A percentile compares a stretch with the other conserved stretches of the same genome.
Conservation (phyloP, 2,329 filamentous ascomycete species). For the Trichoderma sp. region DNA sequence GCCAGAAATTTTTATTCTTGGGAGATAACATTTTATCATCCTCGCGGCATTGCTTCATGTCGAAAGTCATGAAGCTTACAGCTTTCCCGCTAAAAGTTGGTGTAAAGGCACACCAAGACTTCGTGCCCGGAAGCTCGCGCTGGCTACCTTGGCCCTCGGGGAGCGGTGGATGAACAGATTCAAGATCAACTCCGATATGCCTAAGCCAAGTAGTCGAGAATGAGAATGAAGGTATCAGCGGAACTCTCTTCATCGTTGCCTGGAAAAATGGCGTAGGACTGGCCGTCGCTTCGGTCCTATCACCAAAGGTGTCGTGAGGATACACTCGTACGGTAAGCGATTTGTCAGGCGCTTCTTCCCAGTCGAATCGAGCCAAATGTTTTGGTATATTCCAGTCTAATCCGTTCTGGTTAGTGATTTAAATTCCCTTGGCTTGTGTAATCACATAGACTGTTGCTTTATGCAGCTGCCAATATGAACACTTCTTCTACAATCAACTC, state of each 20-base stretch:
- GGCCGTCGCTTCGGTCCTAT: not conserved
- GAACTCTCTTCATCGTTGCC: not conserved
- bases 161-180: not conserved
- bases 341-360: not conserved
- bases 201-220: not conserved
- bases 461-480: not conserved
- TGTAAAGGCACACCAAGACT: not conserved
- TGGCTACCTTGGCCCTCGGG: not conserved
- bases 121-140: not conserved
- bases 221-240: not conserved
- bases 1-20: not conserved
- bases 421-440: not conserved
- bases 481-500: not conserved
- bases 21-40: not conserved
- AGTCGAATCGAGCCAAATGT: not conserved
- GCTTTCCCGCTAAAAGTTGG: not conserved
- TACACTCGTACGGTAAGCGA: not conserved
- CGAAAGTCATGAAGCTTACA: not conserved
- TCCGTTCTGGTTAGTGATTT: not conserved
- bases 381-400: constrained; percentile 4
- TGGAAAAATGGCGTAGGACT: not conserved
- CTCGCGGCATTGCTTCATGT: not conserved
- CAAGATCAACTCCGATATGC: not conserved
- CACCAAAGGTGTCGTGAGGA: not conserved
- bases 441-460: not conserved